These are phyloP conservation scores for Kodamaea neixiangensis DNA, from an alignment of 805 yeast species.

Conservation along the genomic window DNA sequence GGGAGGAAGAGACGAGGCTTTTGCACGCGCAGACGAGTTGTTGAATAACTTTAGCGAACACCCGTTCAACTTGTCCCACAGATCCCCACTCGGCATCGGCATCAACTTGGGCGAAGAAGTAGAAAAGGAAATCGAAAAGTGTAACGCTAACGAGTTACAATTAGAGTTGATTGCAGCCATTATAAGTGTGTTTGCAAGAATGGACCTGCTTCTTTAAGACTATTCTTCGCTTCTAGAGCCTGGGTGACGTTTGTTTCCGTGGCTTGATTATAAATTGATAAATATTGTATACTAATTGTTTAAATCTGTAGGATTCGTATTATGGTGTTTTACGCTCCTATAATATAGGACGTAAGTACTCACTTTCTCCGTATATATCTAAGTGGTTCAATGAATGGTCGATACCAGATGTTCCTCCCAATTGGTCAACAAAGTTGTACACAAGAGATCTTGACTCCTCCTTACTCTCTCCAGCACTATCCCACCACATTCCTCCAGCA, in stretches of 20 bases:
- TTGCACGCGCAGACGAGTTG: conserved; percentile 91
- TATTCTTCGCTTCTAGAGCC: background rate
- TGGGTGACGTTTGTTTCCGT: background rate
- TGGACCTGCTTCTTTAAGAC: conserved; percentile 80
- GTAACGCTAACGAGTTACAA: conserved; percentile 58
- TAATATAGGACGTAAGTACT: conserved; percentile 12
- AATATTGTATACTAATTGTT: conserved; percentile 4
- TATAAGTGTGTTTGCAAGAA: conserved; percentile 81
- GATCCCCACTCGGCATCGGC: conserved; percentile 69
- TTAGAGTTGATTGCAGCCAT: conserved; percentile 94
- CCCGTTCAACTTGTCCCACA: conserved; percentile 66
- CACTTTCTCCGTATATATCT: conserved; percentile 17
- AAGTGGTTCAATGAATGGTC: conserved; percentile 18
- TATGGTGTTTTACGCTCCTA: background rate
- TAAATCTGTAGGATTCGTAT: background rate
- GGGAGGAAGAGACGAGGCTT: conserved; percentile 89
- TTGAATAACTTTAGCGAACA: conserved; percentile 78
- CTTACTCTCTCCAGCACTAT: conserved; percentile 70
- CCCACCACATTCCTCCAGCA: conserved; percentile 97
- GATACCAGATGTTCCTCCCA: conserved; percentile 25
- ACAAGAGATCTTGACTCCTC: conserved; percentile 42
- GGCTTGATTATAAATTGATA: background rate
- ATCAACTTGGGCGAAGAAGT: conserved; percentile 65
- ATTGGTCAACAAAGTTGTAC: conserved; percentile 44
- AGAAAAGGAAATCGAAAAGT: conserved; percentile 51